Evolutionary conservation across 2,329 filamentous ascomycete genomes (phyloP), one percentile per base, ranked within the genome.

Genomic region (Nigrospora osmanthi): DNA sequence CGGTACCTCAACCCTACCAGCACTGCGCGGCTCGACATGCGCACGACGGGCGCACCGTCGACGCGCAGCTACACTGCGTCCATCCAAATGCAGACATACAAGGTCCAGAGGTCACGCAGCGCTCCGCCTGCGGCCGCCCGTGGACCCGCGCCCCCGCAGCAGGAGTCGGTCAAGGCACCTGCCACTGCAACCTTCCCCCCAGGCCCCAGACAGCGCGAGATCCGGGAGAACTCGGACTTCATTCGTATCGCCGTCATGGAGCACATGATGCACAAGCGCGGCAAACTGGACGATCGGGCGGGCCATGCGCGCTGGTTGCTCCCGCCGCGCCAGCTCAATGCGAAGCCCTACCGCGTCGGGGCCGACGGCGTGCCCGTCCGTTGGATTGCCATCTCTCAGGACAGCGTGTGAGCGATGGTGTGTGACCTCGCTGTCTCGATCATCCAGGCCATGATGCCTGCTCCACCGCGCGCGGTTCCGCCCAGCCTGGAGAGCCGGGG

Each of bases 1-100:
- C 78, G 81, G 39, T 85, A 85, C 54, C 69, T 85, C 16, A 85
- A 85, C 57, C 81, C 81, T 10, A 79, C 78, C 1, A 79, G 71
- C 15, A 70, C 65, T 40, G 62, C 67, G 7, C 71, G 69, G 15
- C 64, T 71, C 34, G 71, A 75, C 45, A 65, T 59, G 23, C 68
- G 56, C 40, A 55, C 52, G 14, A 48, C 19, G 28, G 38, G 40
- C 15, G 35, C 53, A 3, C 46, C 61, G 16, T 48, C 57, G 30
- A 47, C 65, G 45, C 63, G 68, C 48, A 65, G 67, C 43, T 84
- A 77, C 55, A 82, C 79, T 13, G 80, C 81, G 23, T 84, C 81
- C 2, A 85, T 85, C 47, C 81, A 85, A 58, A 83, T 85, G 81
- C 80, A 83, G 56, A 85, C 81, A 1, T 85, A 85, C 68, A 80